Conservation (phyloP, 768 basidiomycete genomes). For the Hericium alpestre region DNA sequence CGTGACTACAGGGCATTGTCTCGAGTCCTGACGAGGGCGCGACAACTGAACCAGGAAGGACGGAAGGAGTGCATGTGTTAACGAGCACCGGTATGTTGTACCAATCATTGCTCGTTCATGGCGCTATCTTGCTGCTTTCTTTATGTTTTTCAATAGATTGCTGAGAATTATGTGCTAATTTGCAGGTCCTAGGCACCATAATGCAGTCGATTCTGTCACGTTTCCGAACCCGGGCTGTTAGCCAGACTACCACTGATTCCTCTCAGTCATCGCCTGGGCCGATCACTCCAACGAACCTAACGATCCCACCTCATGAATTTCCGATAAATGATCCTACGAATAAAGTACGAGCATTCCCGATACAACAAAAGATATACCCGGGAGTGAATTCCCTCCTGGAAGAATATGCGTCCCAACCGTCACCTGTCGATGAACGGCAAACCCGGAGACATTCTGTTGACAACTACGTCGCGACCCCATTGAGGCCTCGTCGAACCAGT, state of each 20-base stretch:
- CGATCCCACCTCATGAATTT: constrained; percentile 1
- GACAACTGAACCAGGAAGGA: too few relatives aligned
- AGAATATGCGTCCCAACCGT: neutral
- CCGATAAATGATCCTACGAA: neutral
- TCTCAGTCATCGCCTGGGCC: constrained; percentile 6
- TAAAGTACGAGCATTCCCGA: neutral
- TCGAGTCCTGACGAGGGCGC: too few relatives aligned
- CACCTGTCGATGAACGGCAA: neutral
- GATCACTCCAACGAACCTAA: constrained; percentile 6
- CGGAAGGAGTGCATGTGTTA: too few relatives aligned
- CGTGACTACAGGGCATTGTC: too few relatives aligned
- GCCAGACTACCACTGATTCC: constrained; percentile 13
- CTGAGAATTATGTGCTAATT: too few relatives aligned
- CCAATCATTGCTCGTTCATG: too few relatives aligned
- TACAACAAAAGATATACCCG: constrained; percentile 1
- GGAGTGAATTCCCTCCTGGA: constrained; percentile 1
- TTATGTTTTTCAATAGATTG: too few relatives aligned
- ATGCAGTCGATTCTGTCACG: constrained; percentile 24
- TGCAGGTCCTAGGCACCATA: too few relatives aligned
- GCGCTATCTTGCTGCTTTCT: too few relatives aligned
- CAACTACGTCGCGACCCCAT: neutral
- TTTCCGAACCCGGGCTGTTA: constrained; percentile 19
- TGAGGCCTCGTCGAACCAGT: neutral
- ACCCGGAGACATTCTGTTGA: neutral
- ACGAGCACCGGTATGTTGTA: too few relatives aligned